Evolutionary conservation across 495 filamentous ascomycete species (phyloP), one percentile per base, ranked within the genome.

Genomic region (Neurospora sp.): DNA sequence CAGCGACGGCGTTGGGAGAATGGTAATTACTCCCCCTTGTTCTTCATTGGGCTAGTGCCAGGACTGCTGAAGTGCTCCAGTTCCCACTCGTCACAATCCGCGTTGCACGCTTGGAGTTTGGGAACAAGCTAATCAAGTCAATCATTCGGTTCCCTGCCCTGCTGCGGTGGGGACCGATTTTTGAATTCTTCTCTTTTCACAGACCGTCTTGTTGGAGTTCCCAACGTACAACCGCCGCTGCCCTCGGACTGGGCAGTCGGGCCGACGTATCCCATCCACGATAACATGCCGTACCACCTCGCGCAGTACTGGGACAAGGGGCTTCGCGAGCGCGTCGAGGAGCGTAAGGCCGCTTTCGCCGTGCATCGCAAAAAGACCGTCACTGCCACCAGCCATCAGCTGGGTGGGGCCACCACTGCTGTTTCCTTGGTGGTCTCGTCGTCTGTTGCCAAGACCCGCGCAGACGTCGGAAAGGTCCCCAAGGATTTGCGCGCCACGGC

Each of bases 1-100:
- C 89, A 94, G 72, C 87, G 96, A 69, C 91, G 93, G 78, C 87
- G 95, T 49, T 98, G 94, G 94, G 96, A 99, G 84, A 99, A 99
- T 81, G 94, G 94, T 97, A 88, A 39, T 71, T 73, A 20, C 69
- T 71, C 70, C 54, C 23, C 37, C 20, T 39, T 31, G 14, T 35
- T 35, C 2, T 40, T 35, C 46, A 14, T 42, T 39, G 14, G 38
- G 12, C 9, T 12, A 49, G 23, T 60, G 39, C 16, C 40, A 44
- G 23, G 35, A 62, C 71, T 66, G 20, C n/a, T 7, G 4, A 10
- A n/a, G 42, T n/a, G 11, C 20, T 20, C 40, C 23, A 31, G 3
- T 72, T n/a, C 27, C 5, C 27, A 18, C 20, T 40, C 39, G n/a
- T 62, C 31, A 40, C 70, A 31, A n/a, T 31, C 6, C 20, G 14